Conservation (phyloP, 768 basidiomycete species). For the Daedaleopsis sinensis region DNA sequence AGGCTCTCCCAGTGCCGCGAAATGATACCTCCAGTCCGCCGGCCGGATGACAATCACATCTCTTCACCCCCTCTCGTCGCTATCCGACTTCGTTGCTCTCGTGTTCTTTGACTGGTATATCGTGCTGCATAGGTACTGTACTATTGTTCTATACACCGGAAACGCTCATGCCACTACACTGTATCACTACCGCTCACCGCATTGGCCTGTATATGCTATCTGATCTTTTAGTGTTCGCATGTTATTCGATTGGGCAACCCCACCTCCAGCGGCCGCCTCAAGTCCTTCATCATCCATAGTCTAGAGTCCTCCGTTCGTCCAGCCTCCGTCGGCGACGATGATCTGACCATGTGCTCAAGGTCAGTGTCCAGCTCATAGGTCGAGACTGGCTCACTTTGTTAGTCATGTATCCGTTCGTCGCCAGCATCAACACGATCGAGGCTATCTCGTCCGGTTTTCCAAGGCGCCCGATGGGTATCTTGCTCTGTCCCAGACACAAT, state of each 20-base stretch:
- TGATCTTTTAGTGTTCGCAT: neutral
- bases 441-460: slow-evolving; percentile 55
- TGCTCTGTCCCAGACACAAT: slow-evolving; percentile 33
- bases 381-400: slow-evolving; percentile 47
- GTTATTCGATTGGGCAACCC: neutral
- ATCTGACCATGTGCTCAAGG: slow-evolving; percentile 33
- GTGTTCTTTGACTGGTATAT: neutral
- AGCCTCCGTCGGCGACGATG: slow-evolving; percentile 50
- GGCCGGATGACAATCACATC: neutral
- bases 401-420: slow-evolving; percentile 56
- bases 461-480: slow-evolving; percentile 54
- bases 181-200: slow-evolving; percentile 15
- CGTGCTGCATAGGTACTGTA: slow-evolving; percentile 19
- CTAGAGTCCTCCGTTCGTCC: slow-evolving; percentile 46
- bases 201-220: neutral
- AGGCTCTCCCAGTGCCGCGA: slow-evolving; percentile 4
- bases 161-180: slow-evolving; percentile 12
- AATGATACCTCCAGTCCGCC: neutral
- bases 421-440: slow-evolving; percentile 52
- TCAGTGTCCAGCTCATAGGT: neutral
- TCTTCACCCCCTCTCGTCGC: neutral
- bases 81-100: slow-evolving; percentile 2
- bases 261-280: too few relatives aligned
- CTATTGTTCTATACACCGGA: slow-evolving; percentile 11
- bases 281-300: neutral